These are phyloP conservation scores for Chytridium lagenaria DNA, from an alignment of 371 early-diverging fungal species.

Conservation along the genomic window DNA sequence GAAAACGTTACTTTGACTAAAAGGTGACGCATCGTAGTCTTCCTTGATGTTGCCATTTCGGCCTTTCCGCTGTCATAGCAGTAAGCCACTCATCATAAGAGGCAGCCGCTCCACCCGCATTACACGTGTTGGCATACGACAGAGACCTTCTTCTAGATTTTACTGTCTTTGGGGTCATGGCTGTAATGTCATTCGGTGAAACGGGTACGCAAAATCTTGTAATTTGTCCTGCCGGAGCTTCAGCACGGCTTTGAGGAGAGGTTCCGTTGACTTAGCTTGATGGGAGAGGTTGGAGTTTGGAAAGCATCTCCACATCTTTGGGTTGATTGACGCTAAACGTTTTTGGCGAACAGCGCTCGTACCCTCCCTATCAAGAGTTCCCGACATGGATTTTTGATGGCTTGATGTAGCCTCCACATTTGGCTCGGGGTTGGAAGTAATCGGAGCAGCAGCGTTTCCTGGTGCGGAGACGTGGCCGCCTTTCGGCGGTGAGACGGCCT, in stretches of 20 bases:
- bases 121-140: slow-evolving; percentile 52
- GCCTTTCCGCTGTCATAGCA: slow-evolving; percentile 40
- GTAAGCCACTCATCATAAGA: slow-evolving; percentile 51
- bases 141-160: slow-evolving; percentile 48
- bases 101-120: slow-evolving; percentile 40
- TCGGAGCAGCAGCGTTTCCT: too few species aligned
- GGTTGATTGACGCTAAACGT: not conserved
- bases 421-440: too few species aligned
- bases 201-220: slow-evolving; percentile 55
- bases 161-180: slow-evolving; percentile 42
- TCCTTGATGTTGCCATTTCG: slow-evolving; percentile 10
- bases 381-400: too few species aligned
- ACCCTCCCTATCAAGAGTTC: too few species aligned
- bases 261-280: not conserved
- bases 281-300: slow-evolving; percentile 7
- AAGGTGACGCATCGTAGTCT: slow-evolving; percentile 46
- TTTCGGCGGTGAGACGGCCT: too few species aligned
- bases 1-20: slow-evolving; percentile 10
- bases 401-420: too few species aligned
- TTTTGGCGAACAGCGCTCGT: slow-evolving; percentile 11
- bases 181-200: slow-evolving; percentile 32
- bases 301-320: not conserved
- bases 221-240: slow-evolving; percentile 50
- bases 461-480: too few species aligned
- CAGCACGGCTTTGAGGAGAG: slow-evolving; percentile 24